These are phyloP conservation scores for Taphrina pruni DNA, from an alignment of 1,139 yeast genomes.

Conservation along the genomic window DNA sequence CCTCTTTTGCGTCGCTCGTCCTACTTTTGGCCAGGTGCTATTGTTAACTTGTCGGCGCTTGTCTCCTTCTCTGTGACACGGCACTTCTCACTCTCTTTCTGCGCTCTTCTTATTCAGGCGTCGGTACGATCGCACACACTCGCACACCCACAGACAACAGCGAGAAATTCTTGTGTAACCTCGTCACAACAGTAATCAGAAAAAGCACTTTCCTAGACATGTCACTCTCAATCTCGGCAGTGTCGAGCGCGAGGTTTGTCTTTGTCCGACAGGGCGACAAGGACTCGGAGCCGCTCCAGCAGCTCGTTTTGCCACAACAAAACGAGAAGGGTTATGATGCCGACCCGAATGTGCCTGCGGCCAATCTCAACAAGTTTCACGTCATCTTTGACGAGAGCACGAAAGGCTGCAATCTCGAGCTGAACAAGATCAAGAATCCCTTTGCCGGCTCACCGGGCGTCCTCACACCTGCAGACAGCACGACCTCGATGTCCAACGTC, in stretches of 20 bases:
- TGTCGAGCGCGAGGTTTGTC: neutral
- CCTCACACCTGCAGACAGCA: slow-evolving; percentile 19
- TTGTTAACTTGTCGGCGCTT: too few species aligned
- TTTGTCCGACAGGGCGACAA: slow-evolving; percentile 19
- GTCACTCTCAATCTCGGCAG: slow-evolving; percentile 22
- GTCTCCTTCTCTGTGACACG: too few species aligned
- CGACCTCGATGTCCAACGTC: slow-evolving; percentile 9
- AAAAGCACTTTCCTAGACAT: neutral
- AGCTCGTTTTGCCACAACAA: slow-evolving; percentile 1
- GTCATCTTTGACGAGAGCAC: slow-evolving; percentile 30
- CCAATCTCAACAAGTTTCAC: slow-evolving; percentile 17
- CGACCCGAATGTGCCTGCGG: neutral
- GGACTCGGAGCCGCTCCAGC: slow-evolving; percentile 15
- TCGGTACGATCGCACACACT: too few species aligned
- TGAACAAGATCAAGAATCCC: slow-evolving; percentile 16
- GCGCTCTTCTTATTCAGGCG: too few species aligned
- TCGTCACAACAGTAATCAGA: neutral
- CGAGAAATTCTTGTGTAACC: neutral
- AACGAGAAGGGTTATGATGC: slow-evolving; percentile 12
- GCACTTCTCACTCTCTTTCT: too few species aligned
- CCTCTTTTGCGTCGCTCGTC: too few species aligned
- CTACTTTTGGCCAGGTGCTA: too few species aligned
- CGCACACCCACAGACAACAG: too few species aligned
- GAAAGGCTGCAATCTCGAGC: slow-evolving; percentile 9
- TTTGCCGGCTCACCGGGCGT: slow-evolving; percentile 15